Evolutionary conservation across 2,329 filamentous ascomycete species (phyloP), one percentile per base, ranked within the genome.

Genomic region (Monilinia polystroma): DNA sequence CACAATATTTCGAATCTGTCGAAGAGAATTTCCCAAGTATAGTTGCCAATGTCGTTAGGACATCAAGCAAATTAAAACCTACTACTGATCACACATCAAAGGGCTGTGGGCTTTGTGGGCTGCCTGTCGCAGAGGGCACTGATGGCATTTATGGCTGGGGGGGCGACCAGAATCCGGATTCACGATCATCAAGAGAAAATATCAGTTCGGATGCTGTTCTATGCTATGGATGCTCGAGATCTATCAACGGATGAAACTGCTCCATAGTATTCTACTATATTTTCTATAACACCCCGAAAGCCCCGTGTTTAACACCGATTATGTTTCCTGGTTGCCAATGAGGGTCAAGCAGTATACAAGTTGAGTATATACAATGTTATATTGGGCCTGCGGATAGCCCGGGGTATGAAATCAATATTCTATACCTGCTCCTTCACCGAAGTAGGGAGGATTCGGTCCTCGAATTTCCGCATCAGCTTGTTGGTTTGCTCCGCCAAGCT

Each of bases 401-500:
- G 53, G 52, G 43, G 26, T 35, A 41, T 68, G 29, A n/a, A 11
- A 52, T 12, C 49, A 26, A 8, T 54, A 23, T 29, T 62, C 63
- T 72, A 73, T 23, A 74, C 66, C 56, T 73, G 66, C 52, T 73
- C 70, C 63, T 74, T 70, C 64, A 71, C 67, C 16, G 68, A 68
- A 14, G 82, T 57, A 32, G 83, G 80, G 55, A 89, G 75, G 62
- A 89, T 76, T 66, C 79, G 81, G 55, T 77, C 75, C 79, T 99
- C 95, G 45, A 96, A 79, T 77, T 86, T 90, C 71, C 90, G 85
- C 81, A 99, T 88, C 64, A 96, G 79, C 82, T 96, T 97, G 80
- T 96, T 97, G 12, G 95, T 98, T 81, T 99, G 95, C 80, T 99
- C 95, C 3, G 95, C 95, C 75, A 99, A 82, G 70, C 89, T 95